phyloP scores from a whole-genome alignment of 2,329 filamentous ascomycete species.

The Trichoderma sp. region DNA sequence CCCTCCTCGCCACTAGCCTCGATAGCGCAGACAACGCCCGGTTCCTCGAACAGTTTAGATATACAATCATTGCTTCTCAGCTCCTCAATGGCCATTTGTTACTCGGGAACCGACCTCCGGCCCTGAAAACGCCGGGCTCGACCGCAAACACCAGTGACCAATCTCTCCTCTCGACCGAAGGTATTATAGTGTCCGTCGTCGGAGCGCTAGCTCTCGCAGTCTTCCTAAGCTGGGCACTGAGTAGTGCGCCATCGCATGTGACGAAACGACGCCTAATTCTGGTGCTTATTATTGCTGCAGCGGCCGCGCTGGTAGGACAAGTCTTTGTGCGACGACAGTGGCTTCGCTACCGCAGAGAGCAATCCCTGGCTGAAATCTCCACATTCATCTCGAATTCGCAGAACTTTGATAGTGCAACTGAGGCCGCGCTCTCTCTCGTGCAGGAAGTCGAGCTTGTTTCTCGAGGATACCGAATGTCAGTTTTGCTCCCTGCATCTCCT shows the following conservation, averaged over 20 bases:
- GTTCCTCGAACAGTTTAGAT: conserved; percentile 91
- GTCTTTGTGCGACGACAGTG: conserved; percentile 76
- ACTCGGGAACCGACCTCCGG: conserved; percentile 37
- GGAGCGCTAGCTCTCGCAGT: conserved; percentile 67
- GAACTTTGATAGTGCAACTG: conserved; percentile 75
- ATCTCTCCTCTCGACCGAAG: conserved; percentile 45
- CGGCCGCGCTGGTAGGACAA: conserved; percentile 60
- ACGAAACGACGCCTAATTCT: conserved; percentile 59
- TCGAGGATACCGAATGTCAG: conserved; percentile 81
- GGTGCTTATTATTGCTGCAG: conserved; percentile 54
- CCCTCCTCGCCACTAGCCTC: conserved; percentile 70
- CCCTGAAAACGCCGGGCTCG: conserved; percentile 27
- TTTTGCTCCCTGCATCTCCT: conserved; percentile 23
- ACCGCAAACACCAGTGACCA: conserved; percentile 29
- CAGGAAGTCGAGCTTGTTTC: conserved; percentile 97
- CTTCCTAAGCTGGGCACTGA: conserved; percentile 70
- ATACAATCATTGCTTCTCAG: conserved; percentile 89
- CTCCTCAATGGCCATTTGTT: conserved; percentile 73
- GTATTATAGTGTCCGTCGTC: conserved; percentile 51
- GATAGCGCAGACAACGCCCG: conserved; percentile 77
- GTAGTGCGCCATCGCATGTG: conserved; percentile 51
- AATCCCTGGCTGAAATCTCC: conserved; percentile 70
- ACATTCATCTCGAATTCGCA: conserved; percentile 73
- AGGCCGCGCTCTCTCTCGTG: conserved; percentile 76
- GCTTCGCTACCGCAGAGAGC: conserved; percentile 74